Evolutionary conservation across 139 green algal genomes (phyloP), one percentile per base, ranked within the genome.

Genomic region (Cymbomonas tetramitiformis): DNA sequence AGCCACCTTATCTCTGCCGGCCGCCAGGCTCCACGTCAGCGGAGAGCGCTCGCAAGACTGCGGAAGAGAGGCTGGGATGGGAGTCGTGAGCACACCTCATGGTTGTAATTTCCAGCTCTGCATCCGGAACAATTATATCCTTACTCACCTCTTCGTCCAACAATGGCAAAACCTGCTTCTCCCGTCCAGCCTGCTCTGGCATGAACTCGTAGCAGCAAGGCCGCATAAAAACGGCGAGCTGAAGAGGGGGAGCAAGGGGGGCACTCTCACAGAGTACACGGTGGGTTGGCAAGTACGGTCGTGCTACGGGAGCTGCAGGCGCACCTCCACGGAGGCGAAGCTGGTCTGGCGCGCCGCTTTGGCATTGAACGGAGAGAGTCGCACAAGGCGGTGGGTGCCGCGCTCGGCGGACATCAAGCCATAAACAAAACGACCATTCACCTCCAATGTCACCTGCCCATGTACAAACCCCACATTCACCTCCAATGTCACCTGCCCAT

Each of bases 351-450:
- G 71, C 6, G 83, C 74, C 1, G 73, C 79, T 56, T 90, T 92
- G 32, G 74, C 56, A 4, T 94, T 94, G 75, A 97, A 96, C 10
- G 91, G 91, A 0, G 76, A 90, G 71, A 79, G 78, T 30, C 91
- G 73, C 38, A 97, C 90, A 1, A 97, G 78, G 0, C 90, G 72
- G 73, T 97, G 90, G 0, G 88, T 96, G 57, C 91, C 91, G 58
- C 93, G 93, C 73, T 98, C 91, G 0, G 65, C 70, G 0, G n/a
- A 30, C 30, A 93, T 66, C 15, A 75, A 73, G 1, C 79, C 85
- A 51, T 81, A 94, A 15, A 79, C 83, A 32, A 69, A 86, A 2
- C 59, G 59, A 10, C 86, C 88, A 2, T 77, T 12, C 15, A 98
- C 55, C 65, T 90, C 68, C 3, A 98, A 52, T 53, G 93, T 82